Evolutionary conservation across 352 stramenopile genomes (phyloP).

Genomic region (Globisporangium radiosum): DNA sequence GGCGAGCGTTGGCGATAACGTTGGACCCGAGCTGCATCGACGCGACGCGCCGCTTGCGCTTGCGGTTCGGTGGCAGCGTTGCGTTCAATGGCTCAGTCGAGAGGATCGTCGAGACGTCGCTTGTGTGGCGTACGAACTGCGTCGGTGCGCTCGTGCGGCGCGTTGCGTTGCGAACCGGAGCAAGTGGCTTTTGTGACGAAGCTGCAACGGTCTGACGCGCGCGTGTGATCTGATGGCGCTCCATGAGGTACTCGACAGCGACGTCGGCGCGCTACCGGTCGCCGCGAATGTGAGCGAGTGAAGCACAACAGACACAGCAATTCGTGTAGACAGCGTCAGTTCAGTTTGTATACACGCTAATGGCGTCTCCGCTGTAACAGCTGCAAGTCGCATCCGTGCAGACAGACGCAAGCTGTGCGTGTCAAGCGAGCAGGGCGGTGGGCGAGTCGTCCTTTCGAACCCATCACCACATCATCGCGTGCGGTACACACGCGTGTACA

Average conservation of each 20-base stretch:
- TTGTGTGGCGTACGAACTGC: slow-evolving; percentile 32
- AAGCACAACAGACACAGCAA: background rate
- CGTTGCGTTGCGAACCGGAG: slow-evolving; percentile 20
- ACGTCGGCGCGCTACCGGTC: slow-evolving; percentile 31
- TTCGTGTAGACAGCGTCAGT: background rate
- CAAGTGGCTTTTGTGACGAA: slow-evolving; percentile 27
- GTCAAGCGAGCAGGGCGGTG: background rate
- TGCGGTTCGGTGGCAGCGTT: slow-evolving; percentile 23
- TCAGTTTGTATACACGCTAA: background rate
- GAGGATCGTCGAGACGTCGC: slow-evolving; percentile 35
- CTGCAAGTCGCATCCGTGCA: background rate
- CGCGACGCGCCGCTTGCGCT: slow-evolving; percentile 55
- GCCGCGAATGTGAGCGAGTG: background rate
- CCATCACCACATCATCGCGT: background rate
- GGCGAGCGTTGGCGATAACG: slow-evolving; percentile 1
- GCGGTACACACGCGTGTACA: slow-evolving; percentile 1
- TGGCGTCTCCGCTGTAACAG: background rate
- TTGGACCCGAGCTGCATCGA: slow-evolving; percentile 28
- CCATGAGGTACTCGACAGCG: slow-evolving; percentile 60
- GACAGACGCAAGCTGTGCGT: background rate
- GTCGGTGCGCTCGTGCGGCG: slow-evolving; percentile 32
- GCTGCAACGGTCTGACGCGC: slow-evolving; percentile 19
- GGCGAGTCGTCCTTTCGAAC: background rate
- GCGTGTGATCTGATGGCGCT: slow-evolving; percentile 43
- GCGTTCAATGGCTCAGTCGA: background rate